Evolutionary conservation across 768 basidiomycete genomes (phyloP).

Genomic region (Vishniacozyma victoriae): DNA sequence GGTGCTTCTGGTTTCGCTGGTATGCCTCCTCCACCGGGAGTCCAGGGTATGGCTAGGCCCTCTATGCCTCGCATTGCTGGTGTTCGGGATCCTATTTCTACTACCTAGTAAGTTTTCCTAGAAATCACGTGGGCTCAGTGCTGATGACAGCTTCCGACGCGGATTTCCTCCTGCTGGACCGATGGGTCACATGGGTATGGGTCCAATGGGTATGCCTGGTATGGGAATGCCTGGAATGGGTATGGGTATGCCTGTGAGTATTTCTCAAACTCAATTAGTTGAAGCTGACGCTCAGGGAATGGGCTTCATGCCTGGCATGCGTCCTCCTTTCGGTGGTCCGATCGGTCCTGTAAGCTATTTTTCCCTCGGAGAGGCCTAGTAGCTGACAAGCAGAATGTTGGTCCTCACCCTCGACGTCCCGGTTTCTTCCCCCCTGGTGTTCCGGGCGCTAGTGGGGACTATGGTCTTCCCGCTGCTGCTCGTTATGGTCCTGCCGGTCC

Average conservation of each 20-base stretch:
- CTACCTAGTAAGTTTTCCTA: conserved; percentile 38
- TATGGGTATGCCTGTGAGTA: conserved; percentile 36
- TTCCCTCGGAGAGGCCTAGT: background rate
- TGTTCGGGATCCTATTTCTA: conserved; percentile 45
- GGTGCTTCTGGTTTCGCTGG: too few relatives aligned
- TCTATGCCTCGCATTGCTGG: conserved; percentile 41
- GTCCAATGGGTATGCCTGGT: conserved; percentile 7
- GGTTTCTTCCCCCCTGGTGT: conserved; percentile 45
- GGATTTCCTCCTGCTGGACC: conserved; percentile 42
- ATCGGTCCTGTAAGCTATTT: conserved; percentile 36
- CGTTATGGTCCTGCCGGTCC: conserved; percentile 26
- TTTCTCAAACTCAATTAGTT: background rate
- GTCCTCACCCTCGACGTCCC: conserved; percentile 38
- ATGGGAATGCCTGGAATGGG: conserved; percentile 26
- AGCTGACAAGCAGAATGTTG: conserved; percentile 31
- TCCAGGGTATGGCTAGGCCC: conserved; percentile 40
- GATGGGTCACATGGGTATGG: conserved; percentile 30
- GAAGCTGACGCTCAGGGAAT: conserved; percentile 24
- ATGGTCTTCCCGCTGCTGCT: conserved; percentile 42
- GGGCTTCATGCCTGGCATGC: conserved; percentile 44
- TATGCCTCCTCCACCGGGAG: conserved; percentile 21
- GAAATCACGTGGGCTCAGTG: conserved; percentile 3
- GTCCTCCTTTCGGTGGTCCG: conserved; percentile 45
- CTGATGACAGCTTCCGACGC: conserved; percentile 28
- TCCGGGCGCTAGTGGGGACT: conserved; percentile 31